Evolutionary conservation across 2,329 filamentous ascomycete genomes (phyloP).

Genomic region (Lasiodiplodia hormozganensis): DNA sequence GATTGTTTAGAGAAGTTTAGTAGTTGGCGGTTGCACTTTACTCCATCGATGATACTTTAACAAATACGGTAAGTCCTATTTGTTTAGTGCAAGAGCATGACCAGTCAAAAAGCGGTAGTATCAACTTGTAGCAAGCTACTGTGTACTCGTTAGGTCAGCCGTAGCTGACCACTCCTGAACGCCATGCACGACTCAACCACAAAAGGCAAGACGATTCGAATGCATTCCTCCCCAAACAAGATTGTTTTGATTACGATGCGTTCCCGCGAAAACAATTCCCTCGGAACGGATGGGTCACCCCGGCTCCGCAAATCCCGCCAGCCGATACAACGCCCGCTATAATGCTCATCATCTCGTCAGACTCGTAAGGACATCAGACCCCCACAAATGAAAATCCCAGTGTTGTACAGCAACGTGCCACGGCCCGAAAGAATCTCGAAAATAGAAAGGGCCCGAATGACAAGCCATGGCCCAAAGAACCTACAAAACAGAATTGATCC

Average conservation of each 20-base stretch:
- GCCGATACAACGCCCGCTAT: background rate
- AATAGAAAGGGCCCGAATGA: background rate
- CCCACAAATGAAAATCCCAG: conserved; percentile 11
- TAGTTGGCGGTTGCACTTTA: no score
- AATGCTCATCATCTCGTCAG: conserved; percentile 22
- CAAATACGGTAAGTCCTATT: no score
- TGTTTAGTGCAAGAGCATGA: no score
- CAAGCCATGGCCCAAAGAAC: background rate
- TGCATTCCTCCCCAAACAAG: background rate
- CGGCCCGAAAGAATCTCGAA: background rate
- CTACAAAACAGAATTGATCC: background rate
- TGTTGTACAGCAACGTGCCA: background rate
- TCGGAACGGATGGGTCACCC: background rate
- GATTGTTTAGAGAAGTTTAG: no score
- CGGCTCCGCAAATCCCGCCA: background rate
- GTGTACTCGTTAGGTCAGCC: no score
- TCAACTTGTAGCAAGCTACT: no score
- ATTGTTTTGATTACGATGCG: background rate
- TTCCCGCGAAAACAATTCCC: background rate
- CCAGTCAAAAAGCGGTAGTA: no score
- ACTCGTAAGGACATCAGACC: conserved; percentile 24
- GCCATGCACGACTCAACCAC: no score
- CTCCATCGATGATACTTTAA: no score
- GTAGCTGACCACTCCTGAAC: no score
- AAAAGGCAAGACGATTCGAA: background rate